These are phyloP conservation scores for Sicyos edulis DNA, from an alignment of 306 rosid species.

Conservation along the genomic window DNA sequence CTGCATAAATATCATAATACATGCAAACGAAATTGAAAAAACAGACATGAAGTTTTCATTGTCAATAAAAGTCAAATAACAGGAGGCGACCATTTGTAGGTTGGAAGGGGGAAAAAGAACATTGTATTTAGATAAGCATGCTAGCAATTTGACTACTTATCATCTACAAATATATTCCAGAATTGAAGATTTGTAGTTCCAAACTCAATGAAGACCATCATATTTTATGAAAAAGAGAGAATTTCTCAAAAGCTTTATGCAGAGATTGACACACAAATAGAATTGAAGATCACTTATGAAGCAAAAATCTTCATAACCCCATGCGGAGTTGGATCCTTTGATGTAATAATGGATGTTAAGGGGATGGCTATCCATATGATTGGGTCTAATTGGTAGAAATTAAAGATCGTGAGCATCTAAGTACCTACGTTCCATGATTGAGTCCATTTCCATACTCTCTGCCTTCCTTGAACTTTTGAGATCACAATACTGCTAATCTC, in stretches of 20 bases:
- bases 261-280: neutral
- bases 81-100: neutral
- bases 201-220: neutral
- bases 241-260: neutral
- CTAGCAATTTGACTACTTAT: neutral
- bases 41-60: neutral
- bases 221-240: neutral
- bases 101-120: neutral
- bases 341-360: neutral
- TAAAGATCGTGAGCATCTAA: neutral
- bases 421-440: neutral
- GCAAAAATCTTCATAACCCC: neutral
- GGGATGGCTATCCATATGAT: neutral
- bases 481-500: neutral
- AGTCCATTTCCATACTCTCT: neutral
- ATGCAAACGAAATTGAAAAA: neutral
- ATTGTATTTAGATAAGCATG: neutral
- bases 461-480: neutral
- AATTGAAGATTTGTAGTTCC: neutral
- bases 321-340: neutral
- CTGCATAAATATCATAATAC: neutral
- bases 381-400: neutral
- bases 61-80: neutral
- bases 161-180: neutral
- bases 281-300: neutral